phyloP scores from a whole-genome alignment of 371 early-diverging fungal species.

The Basidiobolus meristosporus region DNA sequence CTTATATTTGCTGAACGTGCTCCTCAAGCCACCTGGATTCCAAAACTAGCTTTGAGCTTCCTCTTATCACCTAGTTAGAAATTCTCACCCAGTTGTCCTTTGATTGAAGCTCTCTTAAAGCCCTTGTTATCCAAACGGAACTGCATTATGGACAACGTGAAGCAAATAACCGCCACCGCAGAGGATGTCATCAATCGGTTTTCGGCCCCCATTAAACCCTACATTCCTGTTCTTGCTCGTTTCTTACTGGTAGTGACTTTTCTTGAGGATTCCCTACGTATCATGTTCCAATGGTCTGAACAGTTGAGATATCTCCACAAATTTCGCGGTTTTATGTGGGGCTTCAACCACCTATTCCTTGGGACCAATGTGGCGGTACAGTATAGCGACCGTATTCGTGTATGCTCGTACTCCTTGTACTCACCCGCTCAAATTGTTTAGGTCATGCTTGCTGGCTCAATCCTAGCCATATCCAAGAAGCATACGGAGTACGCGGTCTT shows the following conservation, averaged over 20 bases:
- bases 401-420: too few relatives aligned
- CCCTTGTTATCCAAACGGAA: too few relatives aligned
- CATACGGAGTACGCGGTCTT: conserved; percentile 64
- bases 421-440: conserved; percentile 4
- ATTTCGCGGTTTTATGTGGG: not conserved
- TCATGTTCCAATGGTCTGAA: conserved; percentile 70
- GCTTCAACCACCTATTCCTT: too few relatives aligned
- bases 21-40: too few relatives aligned
- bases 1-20: too few relatives aligned
- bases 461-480: conserved; percentile 51
- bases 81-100: too few relatives aligned
- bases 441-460: conserved; percentile 62
- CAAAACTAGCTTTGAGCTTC: too few relatives aligned
- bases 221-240: conserved; percentile 73
- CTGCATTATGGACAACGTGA: conserved; percentile 7
- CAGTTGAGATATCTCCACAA: conserved; percentile 66
- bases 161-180: conserved; percentile 19
- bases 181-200: conserved; percentile 60
- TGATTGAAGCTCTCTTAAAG: too few relatives aligned
- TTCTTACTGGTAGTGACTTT: conserved; percentile 89
- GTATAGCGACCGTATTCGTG: too few relatives aligned
- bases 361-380: too few relatives aligned
- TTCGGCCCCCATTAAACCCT: conserved; percentile 74
- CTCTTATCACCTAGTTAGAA: too few relatives aligned
- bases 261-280: conserved; percentile 82